Evolutionary conservation across 768 basidiomycete genomes (phyloP).

Genomic region (Clavulina sp.): DNA sequence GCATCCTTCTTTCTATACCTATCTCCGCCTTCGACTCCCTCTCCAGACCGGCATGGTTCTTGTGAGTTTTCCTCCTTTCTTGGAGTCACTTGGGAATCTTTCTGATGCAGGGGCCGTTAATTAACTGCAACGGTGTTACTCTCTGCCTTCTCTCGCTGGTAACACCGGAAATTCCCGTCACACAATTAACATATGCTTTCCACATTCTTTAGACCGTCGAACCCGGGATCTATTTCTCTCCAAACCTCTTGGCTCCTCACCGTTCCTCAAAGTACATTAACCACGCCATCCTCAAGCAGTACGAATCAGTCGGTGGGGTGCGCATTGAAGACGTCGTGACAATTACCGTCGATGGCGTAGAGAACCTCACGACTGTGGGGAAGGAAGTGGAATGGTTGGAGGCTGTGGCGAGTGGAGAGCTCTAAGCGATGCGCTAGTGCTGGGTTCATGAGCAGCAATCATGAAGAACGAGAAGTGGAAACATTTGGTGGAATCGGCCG

Average conservation of each 20-base stretch:
- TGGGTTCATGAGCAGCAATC: too few relatives aligned
- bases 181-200: background rate
- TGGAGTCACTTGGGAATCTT: background rate
- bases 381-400: constrained; percentile 79
- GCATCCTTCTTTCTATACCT: constrained; percentile 56
- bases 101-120: background rate
- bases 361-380: constrained; percentile 72
- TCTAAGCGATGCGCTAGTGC: too few relatives aligned
- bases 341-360: constrained; percentile 52
- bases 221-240: constrained; percentile 77
- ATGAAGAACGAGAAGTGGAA: too few relatives aligned
- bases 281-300: constrained; percentile 46
- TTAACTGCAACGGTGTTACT: background rate
- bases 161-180: constrained; percentile 2
- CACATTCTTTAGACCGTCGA: constrained; percentile 59
- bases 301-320: constrained; percentile 76
- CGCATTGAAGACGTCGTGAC: constrained; percentile 86
- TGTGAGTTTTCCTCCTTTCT: constrained; percentile 30
- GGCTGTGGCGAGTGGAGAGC: constrained; percentile 52
- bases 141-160: background rate
- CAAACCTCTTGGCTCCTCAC: constrained; percentile 50
- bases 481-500: too few relatives aligned
- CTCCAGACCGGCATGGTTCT: constrained; percentile 72
- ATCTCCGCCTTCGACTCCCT: constrained; percentile 60
- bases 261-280: constrained; percentile 50